Percentiles rank a stretch among this genome's conserved stretches.
phyloP scores from a whole-genome alignment of 2,329 filamentous ascomycete species.

The Lomentospora prolificans region DNA sequence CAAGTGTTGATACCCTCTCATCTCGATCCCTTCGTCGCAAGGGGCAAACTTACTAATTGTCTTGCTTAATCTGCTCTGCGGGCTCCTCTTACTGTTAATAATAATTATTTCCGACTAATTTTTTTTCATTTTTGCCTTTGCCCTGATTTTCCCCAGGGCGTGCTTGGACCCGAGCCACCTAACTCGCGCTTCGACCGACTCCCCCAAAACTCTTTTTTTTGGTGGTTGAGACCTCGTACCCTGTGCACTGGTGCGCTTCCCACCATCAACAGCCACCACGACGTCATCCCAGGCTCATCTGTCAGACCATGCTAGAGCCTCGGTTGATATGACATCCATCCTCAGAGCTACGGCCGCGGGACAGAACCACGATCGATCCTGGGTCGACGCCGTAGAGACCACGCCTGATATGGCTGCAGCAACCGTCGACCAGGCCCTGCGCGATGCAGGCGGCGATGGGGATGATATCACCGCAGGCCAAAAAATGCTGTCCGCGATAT shows the following conservation, averaged over 20 bases:
- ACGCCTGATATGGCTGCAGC: conserved; percentile 1
- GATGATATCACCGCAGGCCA: conserved; percentile 70
- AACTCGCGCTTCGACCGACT: neutral
- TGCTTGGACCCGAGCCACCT: too few species aligned
- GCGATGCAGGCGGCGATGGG: conserved; percentile 19
- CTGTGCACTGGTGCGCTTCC: neutral
- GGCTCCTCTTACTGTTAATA: too few species aligned
- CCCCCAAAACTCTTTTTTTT: neutral
- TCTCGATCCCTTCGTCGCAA: too few species aligned
- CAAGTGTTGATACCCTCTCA: too few species aligned
- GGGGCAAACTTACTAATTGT: too few species aligned
- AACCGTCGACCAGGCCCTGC: neutral
- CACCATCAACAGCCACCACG: neutral
- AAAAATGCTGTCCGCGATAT: conserved; percentile 91
- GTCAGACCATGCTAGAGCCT: neutral
- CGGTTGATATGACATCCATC: conserved; percentile 4
- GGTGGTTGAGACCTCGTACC: neutral
- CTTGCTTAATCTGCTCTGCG: too few species aligned
- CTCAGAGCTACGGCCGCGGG: neutral
- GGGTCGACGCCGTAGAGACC: neutral
- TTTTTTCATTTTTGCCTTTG: too few species aligned
- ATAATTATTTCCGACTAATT: too few species aligned
- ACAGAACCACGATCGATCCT: conserved; percentile 5
- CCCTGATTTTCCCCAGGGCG: too few species aligned
- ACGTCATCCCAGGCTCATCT: neutral